Evolutionary conservation across 2,329 filamentous ascomycete species (phyloP), one percentile per base, ranked within the genome.

Genomic region (Magnaporthiopsis incrustans): DNA sequence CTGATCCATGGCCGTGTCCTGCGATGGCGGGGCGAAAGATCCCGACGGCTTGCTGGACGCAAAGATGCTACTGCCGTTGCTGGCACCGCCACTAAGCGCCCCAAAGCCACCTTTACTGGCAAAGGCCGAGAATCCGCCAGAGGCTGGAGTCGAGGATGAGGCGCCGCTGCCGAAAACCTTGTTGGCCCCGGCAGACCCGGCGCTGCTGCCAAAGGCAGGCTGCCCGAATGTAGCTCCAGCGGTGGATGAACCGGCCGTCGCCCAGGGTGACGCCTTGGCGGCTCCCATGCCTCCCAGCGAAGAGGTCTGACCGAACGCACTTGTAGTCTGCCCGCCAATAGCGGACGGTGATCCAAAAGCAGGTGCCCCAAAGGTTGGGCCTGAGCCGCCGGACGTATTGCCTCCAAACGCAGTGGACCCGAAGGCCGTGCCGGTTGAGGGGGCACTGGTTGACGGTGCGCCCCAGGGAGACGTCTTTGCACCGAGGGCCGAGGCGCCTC

Each of bases 211-310:
- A 64, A 85, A 83, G 18, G 79, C 77, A 10, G 81, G 73, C 70
- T 86, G 83, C 1, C 85, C 85, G 72, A 88, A 87, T 4, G 75
- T 67, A 25, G 72, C 69, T 38, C 73, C 67, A 57, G 74, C 68
- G 6, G 76, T 68, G 6, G 76, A 67, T 4, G 76, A 73, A 26
- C 69, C 75, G 26, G 30, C 61, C 10, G 78, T 70, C 4, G 77
- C 78, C 85, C 85, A 88, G 14, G 82, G 83, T 6, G 85, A 87
- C 2, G 77, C 68, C 66, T 79, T 81, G 59, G 76, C 68, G 2
- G 82, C 82, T 33, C 81, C 69, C 57, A 68, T 25, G 44, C 62
- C 62, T 33, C 62, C 68, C 15, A 77, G 76, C 10, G 65, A n/a
- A 22, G 81, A 77, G 22, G 83, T 76, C 67, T 84, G 79, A 3